Conservation (phyloP, 495 filamentous ascomycete species). For the Glarea lozoyensis region DNA sequence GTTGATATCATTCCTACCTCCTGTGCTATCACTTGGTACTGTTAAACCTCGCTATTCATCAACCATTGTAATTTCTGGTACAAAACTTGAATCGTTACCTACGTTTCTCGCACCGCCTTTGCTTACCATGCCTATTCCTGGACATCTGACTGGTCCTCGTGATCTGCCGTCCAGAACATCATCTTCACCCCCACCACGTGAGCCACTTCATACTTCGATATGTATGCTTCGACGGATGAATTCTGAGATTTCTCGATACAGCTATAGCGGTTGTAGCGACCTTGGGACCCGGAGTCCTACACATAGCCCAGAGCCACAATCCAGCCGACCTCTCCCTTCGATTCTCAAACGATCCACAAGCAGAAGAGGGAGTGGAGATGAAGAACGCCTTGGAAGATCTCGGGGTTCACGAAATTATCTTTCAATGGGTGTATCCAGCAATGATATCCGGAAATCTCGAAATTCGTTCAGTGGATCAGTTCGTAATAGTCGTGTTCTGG, state of each 20-base stretch:
- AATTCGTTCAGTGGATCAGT: too few species aligned
- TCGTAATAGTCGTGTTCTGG: background rate
- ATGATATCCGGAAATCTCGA: too few species aligned
- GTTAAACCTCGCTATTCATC: background rate
- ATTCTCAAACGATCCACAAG: background rate
- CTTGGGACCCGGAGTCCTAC: background rate
- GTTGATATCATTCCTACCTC: slow-evolving; percentile 9
- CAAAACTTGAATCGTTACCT: background rate
- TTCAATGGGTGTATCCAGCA: background rate
- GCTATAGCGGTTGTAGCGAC: background rate
- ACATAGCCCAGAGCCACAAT: background rate
- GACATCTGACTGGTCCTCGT: slow-evolving; percentile 8
- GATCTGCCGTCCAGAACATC: background rate
- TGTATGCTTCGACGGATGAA: slow-evolving; percentile 8
- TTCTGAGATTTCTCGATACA: slow-evolving; percentile 1
- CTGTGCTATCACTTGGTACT: background rate
- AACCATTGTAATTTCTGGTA: background rate
- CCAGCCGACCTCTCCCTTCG: background rate
- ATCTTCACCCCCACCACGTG: background rate
- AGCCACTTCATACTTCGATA: slow-evolving; percentile 1
- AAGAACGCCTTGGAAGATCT: background rate
- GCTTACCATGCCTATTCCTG: slow-evolving; percentile 6
- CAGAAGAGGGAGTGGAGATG: background rate
- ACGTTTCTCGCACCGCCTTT: slow-evolving; percentile 6
- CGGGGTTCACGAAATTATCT: background rate